A percentile compares a stretch with the other conserved stretches of the same genome.
These are phyloP conservation scores for Oryza punctata DNA, from an alignment of 176 grass and related monocot species.

Conservation along the genomic window DNA sequence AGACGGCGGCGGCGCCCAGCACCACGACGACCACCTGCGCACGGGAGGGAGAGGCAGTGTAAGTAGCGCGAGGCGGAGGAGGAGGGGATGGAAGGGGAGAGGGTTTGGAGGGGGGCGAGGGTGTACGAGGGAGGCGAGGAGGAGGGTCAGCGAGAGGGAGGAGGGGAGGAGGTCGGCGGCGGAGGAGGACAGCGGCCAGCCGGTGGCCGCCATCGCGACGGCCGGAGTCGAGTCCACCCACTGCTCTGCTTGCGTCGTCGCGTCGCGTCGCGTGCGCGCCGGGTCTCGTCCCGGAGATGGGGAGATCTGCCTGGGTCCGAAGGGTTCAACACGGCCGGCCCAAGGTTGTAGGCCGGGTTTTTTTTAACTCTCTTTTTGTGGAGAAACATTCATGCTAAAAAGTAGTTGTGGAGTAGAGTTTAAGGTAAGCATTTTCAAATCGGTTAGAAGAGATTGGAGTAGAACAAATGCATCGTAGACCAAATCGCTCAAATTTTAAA, in stretches of 20 bases:
- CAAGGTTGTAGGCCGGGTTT: no score
- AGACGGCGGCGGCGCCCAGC: slow-evolving; percentile 59
- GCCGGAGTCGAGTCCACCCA: slow-evolving; percentile 32
- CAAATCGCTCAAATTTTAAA: no score
- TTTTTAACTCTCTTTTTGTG: no score
- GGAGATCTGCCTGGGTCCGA: slow-evolving; percentile 19
- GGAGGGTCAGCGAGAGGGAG: slow-evolving; percentile 54
- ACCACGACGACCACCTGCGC: slow-evolving; percentile 54
- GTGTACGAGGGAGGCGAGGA: slow-evolving; percentile 59
- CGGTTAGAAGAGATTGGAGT: no score
- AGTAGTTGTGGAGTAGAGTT: no score
- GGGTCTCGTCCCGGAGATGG: background rate
- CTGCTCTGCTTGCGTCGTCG: background rate
- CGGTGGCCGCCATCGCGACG: slow-evolving; percentile 39
- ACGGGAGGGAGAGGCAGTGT: slow-evolving; percentile 13
- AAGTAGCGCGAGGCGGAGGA: background rate
- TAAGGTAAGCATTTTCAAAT: no score
- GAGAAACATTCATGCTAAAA: no score
- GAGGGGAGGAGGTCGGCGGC: slow-evolving; percentile 37
- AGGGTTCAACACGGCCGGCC: background rate
- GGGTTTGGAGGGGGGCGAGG: background rate
- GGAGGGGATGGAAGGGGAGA: background rate
- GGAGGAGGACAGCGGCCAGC: slow-evolving; percentile 54
- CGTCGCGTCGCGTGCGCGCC: slow-evolving; percentile 9
- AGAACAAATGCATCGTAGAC: no score